Conservation (phyloP, 2,329 filamentous ascomycete genomes). For the Sclerotinia subarctica region DNA sequence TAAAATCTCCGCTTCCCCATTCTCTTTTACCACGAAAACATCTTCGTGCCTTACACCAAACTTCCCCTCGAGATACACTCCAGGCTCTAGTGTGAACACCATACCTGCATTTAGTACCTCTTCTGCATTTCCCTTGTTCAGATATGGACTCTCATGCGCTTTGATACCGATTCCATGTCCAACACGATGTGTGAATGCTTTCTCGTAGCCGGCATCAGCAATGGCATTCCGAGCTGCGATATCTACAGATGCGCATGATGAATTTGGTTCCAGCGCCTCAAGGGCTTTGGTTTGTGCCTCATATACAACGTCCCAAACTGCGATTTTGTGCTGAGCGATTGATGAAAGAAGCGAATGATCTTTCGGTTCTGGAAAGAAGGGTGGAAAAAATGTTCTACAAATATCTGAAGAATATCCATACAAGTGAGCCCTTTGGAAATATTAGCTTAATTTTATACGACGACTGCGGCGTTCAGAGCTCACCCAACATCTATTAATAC, state of each 20-base stretch:
- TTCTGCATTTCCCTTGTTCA: conserved; percentile 58
- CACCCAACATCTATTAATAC: conserved; percentile 59
- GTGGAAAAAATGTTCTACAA: conserved; percentile 57
- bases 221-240: conserved; percentile 58
- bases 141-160: conserved; percentile 61
- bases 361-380: conserved; percentile 37
- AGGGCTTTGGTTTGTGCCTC: conserved; percentile 58
- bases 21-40: conserved; percentile 54
- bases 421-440: conserved; percentile 48
- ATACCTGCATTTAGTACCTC: conserved; percentile 52
- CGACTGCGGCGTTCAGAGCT: conserved; percentile 16
- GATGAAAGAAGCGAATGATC: conserved; percentile 24
- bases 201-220: conserved; percentile 54
- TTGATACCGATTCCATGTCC: conserved; percentile 66
- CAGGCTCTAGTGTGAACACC: conserved; percentile 62
- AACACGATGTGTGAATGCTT: conserved; percentile 58
- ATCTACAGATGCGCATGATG: conserved; percentile 58
- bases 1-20: conserved; percentile 53
- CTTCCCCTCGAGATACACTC: conserved; percentile 56
- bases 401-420: conserved; percentile 63
- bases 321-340: conserved; percentile 47
- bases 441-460: conserved; percentile 7
- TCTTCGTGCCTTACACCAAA: conserved; percentile 64
- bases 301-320: conserved; percentile 59
- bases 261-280: conserved; percentile 48